phyloP scores from a whole-genome alignment of 768 basidiomycete species.

The Tylopilus rubrobrunneus region DNA sequence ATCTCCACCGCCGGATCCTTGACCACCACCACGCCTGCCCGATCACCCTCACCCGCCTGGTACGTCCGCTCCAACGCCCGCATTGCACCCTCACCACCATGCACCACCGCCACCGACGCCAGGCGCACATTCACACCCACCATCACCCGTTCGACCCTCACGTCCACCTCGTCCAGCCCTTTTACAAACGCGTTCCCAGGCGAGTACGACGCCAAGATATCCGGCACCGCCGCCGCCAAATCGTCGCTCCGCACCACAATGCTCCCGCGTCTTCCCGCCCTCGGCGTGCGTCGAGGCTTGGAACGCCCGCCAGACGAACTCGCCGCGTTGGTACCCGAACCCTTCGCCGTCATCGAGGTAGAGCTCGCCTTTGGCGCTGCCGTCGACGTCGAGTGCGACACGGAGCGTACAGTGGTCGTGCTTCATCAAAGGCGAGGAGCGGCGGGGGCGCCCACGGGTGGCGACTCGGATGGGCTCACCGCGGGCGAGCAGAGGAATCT shows the following conservation, averaged over 20 bases:
- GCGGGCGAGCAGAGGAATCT: conserved; percentile 81
- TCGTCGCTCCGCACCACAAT: conserved; percentile 51
- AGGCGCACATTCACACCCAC: conserved; percentile 69
- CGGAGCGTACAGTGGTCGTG: conserved; percentile 87
- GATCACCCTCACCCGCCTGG: conserved; percentile 50
- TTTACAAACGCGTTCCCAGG: conserved; percentile 65
- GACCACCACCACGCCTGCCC: conserved; percentile 66
- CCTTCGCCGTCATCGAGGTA: conserved; percentile 65
- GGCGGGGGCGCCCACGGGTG: conserved; percentile 81
- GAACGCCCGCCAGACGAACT: conserved; percentile 83
- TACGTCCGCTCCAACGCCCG: conserved; percentile 66
- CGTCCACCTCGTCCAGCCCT: conserved; percentile 46
- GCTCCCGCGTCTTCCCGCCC: conserved; percentile 29
- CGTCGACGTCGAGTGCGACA: too few species aligned
- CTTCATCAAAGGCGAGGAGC: conserved; percentile 85
- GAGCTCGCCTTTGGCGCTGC: too few species aligned
- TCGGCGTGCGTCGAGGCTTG: conserved; percentile 41
- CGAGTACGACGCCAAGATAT: conserved; percentile 46
- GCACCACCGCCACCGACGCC: conserved; percentile 47
- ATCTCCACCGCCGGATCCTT: conserved; percentile 67
- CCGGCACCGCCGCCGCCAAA: conserved; percentile 53
- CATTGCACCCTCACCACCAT: conserved; percentile 35
- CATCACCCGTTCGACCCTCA: conserved; percentile 80
- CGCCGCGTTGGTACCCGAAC: conserved; percentile 69
- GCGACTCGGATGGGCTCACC: conserved; percentile 90